These are phyloP conservation scores for Fusarium odoratissimum DNA, from an alignment of 2,329 filamentous ascomycete genomes.

Conservation along the genomic window DNA sequence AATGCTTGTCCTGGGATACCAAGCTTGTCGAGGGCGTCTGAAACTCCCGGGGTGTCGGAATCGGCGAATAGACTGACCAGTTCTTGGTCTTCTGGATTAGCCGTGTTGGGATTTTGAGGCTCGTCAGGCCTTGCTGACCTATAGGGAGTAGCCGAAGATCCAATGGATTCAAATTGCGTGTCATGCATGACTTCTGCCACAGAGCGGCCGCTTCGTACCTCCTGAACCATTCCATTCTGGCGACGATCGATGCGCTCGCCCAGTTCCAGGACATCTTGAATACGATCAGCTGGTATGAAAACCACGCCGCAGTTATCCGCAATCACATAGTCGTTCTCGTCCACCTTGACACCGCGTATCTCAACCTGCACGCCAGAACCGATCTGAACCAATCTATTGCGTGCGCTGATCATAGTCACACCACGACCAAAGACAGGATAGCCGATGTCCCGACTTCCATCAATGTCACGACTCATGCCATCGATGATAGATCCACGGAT, in stretches of 20 bases:
- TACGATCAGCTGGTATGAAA: neutral
- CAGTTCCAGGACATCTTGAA: neutral
- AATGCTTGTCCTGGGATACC: neutral
- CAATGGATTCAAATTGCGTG: neutral
- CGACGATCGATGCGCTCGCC: neutral
- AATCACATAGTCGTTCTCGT: neutral
- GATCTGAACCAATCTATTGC: neutral
- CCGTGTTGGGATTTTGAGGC: neutral
- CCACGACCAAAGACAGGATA: neutral
- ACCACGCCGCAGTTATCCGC: neutral
- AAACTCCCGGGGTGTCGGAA: neutral
- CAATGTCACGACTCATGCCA: neutral
- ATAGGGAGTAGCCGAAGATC: neutral
- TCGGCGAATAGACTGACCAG: neutral
- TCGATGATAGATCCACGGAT: neutral
- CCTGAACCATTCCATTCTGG: neutral
- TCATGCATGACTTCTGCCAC: conserved; percentile 1
- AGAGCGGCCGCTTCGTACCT: neutral
- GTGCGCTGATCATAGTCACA: neutral
- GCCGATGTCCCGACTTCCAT: neutral
- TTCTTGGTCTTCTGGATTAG: neutral
- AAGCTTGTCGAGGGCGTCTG: conserved; percentile 7
- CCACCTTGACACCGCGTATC: neutral
- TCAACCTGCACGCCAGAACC: neutral
- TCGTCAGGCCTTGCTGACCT: neutral